Evolutionary conservation across 2,329 filamentous ascomycete genomes (phyloP).

Genomic region (Sarocladium strictum): DNA sequence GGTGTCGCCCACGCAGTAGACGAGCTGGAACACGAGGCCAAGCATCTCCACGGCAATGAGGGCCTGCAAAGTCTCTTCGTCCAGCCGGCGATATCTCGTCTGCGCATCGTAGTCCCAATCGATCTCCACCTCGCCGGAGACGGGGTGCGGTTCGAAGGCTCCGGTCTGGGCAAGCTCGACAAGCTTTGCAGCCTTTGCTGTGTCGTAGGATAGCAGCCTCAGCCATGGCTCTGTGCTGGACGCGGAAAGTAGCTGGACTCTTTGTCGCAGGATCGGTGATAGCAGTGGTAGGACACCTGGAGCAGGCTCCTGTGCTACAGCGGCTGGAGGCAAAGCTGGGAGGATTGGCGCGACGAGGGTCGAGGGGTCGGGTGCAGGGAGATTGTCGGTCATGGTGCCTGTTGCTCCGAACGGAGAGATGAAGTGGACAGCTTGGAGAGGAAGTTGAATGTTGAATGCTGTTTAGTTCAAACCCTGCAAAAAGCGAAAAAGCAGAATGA

Average conservation of each 20-base stretch:
- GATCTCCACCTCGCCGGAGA: constrained; percentile 73
- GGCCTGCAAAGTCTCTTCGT: constrained; percentile 69
- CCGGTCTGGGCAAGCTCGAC: constrained; percentile 56
- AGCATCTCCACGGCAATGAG: constrained; percentile 57
- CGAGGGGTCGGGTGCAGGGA: constrained; percentile 16
- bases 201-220: constrained; percentile 64
- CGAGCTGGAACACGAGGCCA: constrained; percentile 56
- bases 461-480: not conserved
- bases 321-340: constrained; percentile 52
- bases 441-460: not conserved
- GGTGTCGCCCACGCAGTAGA: constrained; percentile 64
- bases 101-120: constrained; percentile 61
- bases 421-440: too few relatives aligned
- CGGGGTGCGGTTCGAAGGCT: constrained; percentile 70
- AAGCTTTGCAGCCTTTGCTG: constrained; percentile 49
- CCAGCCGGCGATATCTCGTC: constrained; percentile 60
- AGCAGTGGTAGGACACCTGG: constrained; percentile 52
- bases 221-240: constrained; percentile 64
- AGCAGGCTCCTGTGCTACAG: constrained; percentile 52
- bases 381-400: constrained; percentile 18
- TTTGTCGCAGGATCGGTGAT: constrained; percentile 60
- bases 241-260: constrained; percentile 59
- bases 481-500: too few relatives aligned
- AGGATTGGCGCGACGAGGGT: constrained; percentile 51
- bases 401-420: not conserved